Evolutionary conservation across 2,329 filamentous ascomycete species (phyloP), one percentile per base, ranked within the genome.

Genomic region (Colletotrichum spinosum): DNA sequence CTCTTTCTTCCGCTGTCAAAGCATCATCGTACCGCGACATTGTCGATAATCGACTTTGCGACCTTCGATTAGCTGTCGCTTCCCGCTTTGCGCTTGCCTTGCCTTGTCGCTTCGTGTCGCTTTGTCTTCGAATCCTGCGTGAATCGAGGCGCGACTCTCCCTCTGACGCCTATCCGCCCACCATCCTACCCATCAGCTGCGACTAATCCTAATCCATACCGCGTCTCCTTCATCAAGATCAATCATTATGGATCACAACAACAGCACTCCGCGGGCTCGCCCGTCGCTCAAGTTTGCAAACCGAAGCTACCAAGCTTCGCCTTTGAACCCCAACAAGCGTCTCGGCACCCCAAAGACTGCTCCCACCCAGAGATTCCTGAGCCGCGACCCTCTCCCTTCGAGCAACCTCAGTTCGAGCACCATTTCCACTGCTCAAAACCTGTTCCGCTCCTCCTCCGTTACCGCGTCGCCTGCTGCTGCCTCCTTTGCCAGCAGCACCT

Each of bases 401-500:
- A 78, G 73, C 69, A 77, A 74, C 63, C 69, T 80, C 15, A 78
- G 74, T 59, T 73, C 71, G 57, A 78, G 72, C 71, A 75, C 76
- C 15, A 75, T 78, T 46, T 71, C 75, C 39, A 73, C 77, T 3
- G 69, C 75, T 45, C 77, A 78, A 67, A 82, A 81, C 65, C 79
- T 82, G 38, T 82, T 82, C 60, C 74, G 78, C 54, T 74, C 78
- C 4, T 80, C 80, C 15, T 72, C 75, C 62, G 73, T 77, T 66
- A 69, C 68, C 68, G 75, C 78, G 15, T 77, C 71, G 62, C 70
- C 73, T 13, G 69, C 73, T 11, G 56, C 71, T 34, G 65, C 70
- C 17, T 67, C 77, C 57, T 86, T 85, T 72, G 81, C 83, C 3
- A 71, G 77, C 41, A 82, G 77, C 72, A 80, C 81, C 3, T 72